A percentile compares a stretch with the other conserved stretches of the same genome.
Evolutionary conservation across 129 eudicot genomes (phyloP).

Genomic region (Gnaphalium uliginosum): DNA sequence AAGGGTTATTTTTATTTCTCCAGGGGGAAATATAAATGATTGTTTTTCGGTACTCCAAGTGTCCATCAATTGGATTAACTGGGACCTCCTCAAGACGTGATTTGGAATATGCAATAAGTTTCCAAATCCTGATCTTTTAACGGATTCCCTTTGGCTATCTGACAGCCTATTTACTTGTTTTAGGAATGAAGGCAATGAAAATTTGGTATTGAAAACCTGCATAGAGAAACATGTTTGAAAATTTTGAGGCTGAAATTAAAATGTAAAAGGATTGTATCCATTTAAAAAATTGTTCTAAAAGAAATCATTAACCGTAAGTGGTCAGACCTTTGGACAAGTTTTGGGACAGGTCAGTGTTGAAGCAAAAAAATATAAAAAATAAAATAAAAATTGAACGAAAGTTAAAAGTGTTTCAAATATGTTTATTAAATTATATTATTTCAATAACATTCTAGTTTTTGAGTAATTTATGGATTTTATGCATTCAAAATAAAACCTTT

Average conservation of each 20-base stretch:
- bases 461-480: no score
- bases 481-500: neutral
- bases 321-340: no score
- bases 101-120: conserved; percentile 40
- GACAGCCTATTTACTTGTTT: conserved; percentile 46
- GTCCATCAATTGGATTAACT: conserved; percentile 51
- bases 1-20: conserved; percentile 45
- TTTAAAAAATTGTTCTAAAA: neutral
- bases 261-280: neutral
- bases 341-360: neutral
- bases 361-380: neutral
- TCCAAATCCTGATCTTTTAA: conserved; percentile 53
- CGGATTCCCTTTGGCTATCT: conserved; percentile 38
- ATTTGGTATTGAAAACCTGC: conserved; percentile 55
- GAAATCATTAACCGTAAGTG: neutral
- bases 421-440: no score
- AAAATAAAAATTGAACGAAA: no score
- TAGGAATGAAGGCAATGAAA: conserved; percentile 52
- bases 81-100: conserved; percentile 41
- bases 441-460: no score
- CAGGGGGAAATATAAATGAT: conserved; percentile 49
- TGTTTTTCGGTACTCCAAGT: conserved; percentile 51
- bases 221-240: conserved; percentile 12
- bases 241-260: neutral
- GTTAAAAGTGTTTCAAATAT: neutral